Evolutionary conservation across 208 protist genomes (phyloP), one percentile per base, ranked within the genome.

Genomic region (Acanthamoeba triangularis): DNA sequence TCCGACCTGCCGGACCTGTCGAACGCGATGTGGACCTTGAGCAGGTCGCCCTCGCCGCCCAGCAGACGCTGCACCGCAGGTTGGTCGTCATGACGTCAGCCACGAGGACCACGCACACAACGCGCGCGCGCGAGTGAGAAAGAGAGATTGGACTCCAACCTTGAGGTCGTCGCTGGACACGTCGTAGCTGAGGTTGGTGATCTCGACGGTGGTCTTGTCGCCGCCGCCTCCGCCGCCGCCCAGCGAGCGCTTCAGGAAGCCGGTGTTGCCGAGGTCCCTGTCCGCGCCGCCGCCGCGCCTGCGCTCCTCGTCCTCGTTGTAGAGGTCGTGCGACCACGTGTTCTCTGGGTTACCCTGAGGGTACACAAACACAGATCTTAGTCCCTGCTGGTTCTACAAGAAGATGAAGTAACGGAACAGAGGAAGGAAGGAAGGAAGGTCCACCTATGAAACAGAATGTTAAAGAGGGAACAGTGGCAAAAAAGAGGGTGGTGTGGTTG

Each of bases 191-290:
- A 88, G 80, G 33, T 63, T 63, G 44, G 80, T 63, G 80, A 88
- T 88, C 80, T 88, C 80, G 13, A 88, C 80, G 3, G 80, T 88
- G 49, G 80, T 63, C n/a, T 33, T 28, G 7, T 88, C n/a, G 37
- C 23, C 65, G 23, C 72, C 33, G 72, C 72, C 72, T 3, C 44
- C n/a, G 49, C 49, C 80, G 25, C 80, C 80, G n/a, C 49, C 28
- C 18, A 88, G 80, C 28, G 80, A 88, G 35, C 80, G 80, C 80
- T 63, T 88, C 28, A 88, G 80, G 49, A 88, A 88, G 41, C 80
- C 80, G 11, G 49, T 88, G 80, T 88, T 88, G 41, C 80, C 80
- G 30, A 88, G 80, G 47, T 88, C 80, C 23, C 13, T 49, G 74
- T 25, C 14, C 23, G 4, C 80, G 25, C 80, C n/a, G 20, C 37